A percentile compares a stretch with the other conserved stretches of the same genome.
phyloP scores from a whole-genome alignment of 1,284 basidiomycete genomes.

The Golubevia pallescens region DNA sequence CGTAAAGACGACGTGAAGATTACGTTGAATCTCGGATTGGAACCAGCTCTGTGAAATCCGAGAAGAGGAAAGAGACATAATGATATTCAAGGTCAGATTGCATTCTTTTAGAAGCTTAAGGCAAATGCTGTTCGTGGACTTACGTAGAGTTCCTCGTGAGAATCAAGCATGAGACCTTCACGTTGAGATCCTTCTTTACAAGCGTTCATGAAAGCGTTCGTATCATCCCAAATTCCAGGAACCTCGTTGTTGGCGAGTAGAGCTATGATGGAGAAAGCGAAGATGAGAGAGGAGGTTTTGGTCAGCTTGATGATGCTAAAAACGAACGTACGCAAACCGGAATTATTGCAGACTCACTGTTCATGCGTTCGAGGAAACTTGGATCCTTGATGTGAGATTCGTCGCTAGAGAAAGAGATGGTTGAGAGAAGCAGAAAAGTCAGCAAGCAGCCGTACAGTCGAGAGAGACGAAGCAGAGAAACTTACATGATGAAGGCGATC shows the following conservation, averaged over 20 bases:
- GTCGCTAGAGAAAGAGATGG: slow-evolving; percentile 67
- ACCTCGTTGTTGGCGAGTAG: slow-evolving; percentile 99
- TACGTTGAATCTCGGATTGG: slow-evolving; percentile 92
- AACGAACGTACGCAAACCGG: too few relatives aligned
- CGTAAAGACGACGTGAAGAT: slow-evolving; percentile 95
- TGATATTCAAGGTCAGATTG: neutral
- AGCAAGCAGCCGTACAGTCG: too few relatives aligned
- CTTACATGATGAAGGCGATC: slow-evolving; percentile 94
- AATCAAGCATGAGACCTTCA: slow-evolving; percentile 96
- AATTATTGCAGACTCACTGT: slow-evolving; percentile 72
- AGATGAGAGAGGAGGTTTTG: neutral
- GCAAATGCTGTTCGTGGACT: neutral
- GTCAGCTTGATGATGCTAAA: slow-evolving; percentile 8
- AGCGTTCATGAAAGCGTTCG: slow-evolving; percentile 93
- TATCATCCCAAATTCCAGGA: slow-evolving; percentile 96
- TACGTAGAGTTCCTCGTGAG: slow-evolving; percentile 87
- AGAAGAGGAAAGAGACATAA: neutral
- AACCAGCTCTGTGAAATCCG: slow-evolving; percentile 72
- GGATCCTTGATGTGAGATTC: slow-evolving; percentile 98
- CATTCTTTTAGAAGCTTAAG: neutral
- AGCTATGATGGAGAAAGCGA: slow-evolving; percentile 49
- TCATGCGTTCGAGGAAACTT: slow-evolving; percentile 98
- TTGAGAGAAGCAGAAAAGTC: neutral
- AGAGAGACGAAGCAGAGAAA: too few relatives aligned
- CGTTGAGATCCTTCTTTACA: slow-evolving; percentile 98